Conservation (phyloP, 2,329 filamentous ascomycete genomes). For the Epichloe sp. region DNA sequence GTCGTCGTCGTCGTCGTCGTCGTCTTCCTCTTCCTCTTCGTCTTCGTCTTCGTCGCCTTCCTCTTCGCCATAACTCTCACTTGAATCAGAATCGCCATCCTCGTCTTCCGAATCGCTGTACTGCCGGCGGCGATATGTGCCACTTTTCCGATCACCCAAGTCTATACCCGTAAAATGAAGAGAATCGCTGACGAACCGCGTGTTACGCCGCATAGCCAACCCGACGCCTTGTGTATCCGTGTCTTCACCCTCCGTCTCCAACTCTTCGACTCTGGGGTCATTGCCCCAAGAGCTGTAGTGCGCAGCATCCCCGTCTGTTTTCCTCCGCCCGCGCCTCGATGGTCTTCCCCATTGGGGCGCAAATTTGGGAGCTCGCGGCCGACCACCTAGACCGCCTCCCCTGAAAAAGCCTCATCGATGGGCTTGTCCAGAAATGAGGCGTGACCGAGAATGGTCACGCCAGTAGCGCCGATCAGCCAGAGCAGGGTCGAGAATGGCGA, state of each 20-base stretch:
- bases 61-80: slow-evolving; percentile 15
- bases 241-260: slow-evolving; percentile 48
- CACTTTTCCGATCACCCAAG: slow-evolving; percentile 30
- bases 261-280: slow-evolving; percentile 46
- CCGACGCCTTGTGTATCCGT: slow-evolving; percentile 42
- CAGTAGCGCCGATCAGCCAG: slow-evolving; percentile 92
- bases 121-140: slow-evolving; percentile 25
- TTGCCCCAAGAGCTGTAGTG: slow-evolving; percentile 23
- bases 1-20: not conserved
- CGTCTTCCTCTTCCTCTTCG: slow-evolving; percentile 27
- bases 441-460: slow-evolving; percentile 88
- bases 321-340: slow-evolving; percentile 73
- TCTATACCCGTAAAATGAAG: slow-evolving; percentile 49
- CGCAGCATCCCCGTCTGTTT: slow-evolving; percentile 35
- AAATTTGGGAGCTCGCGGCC: slow-evolving; percentile 95
- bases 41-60: slow-evolving; percentile 13
- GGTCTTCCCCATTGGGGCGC: slow-evolving; percentile 99
- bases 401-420: slow-evolving; percentile 99
- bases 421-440: slow-evolving; percentile 95
- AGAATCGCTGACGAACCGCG: slow-evolving; percentile 45
- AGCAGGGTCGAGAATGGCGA: slow-evolving; percentile 75
- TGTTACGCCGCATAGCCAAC: slow-evolving; percentile 29
- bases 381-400: slow-evolving; percentile 99
- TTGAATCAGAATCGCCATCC: slow-evolving; percentile 19
- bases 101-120: slow-evolving; percentile 18